phyloP scores from a whole-genome alignment of 2,329 filamentous ascomycete species.

The Elsinoe arachidis region DNA sequence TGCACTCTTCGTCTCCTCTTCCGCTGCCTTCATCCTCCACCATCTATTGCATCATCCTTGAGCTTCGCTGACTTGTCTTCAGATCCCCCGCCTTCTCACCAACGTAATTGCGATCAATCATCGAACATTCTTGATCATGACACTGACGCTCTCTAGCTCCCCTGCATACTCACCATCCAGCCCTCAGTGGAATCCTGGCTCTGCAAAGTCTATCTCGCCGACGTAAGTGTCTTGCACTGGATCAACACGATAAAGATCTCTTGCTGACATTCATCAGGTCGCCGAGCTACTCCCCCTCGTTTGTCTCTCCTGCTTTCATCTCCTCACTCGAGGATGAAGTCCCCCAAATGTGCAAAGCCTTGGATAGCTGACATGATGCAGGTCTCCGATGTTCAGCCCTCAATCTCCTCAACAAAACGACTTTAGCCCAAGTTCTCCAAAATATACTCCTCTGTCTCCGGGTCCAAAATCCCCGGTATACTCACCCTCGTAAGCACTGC shows the following conservation, averaged over 20 bases:
- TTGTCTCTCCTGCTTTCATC: background rate
- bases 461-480: conserved; percentile 36
- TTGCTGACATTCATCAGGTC: conserved; percentile 17
- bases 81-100: conserved; percentile 50
- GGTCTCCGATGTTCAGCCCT: conserved; percentile 50
- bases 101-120: conserved; percentile 20
- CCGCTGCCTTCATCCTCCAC: background rate
- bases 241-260: no score
- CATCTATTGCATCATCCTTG: background rate
- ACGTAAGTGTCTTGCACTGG: conserved; percentile 18
- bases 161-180: conserved; percentile 36
- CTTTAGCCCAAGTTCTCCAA: conserved; percentile 26
- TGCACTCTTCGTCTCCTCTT: conserved; percentile 23
- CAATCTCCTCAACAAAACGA: conserved; percentile 36
- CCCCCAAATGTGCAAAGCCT: background rate
- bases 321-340: background rate
- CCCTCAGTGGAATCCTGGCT: conserved; percentile 24
- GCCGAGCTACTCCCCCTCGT: conserved; percentile 39
- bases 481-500: conserved; percentile 43
- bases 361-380: conserved; percentile 21
- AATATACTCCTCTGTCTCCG: conserved; percentile 22
- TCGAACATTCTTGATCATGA: background rate
- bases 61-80: background rate
- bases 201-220: conserved; percentile 35
- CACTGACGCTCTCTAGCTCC: conserved; percentile 21